phyloP scores from a whole-genome alignment of 2,329 filamentous ascomycete genomes.

The Phyllosticta ampelicida region DNA sequence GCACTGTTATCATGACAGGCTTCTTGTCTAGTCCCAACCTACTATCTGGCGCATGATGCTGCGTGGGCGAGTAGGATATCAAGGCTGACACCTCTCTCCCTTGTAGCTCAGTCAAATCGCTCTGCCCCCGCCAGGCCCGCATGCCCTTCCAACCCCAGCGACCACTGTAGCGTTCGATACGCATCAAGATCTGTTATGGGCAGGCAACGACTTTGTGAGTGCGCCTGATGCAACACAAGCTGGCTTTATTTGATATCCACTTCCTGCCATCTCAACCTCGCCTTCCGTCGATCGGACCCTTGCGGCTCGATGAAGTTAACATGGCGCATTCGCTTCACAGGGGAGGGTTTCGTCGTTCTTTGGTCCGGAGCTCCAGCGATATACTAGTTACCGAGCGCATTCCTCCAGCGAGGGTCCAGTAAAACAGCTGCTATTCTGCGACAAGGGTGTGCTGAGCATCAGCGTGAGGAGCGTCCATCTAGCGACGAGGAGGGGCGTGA shows the following conservation, averaged over 20 bases:
- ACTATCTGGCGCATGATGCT: not conserved
- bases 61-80: not conserved
- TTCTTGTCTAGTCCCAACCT: not conserved
- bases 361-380: conserved; percentile 71
- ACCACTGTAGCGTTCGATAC: conserved; percentile 83
- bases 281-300: not conserved
- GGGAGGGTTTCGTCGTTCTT: conserved; percentile 85
- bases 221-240: not conserved
- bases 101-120: conserved; percentile 66
- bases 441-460: conserved; percentile 80
- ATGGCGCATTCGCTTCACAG: conserved; percentile 35
- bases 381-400: conserved; percentile 84
- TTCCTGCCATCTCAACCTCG: not conserved
- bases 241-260: not conserved
- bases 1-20: not conserved
- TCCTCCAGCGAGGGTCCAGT: conserved; percentile 62
- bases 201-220: conserved; percentile 78
- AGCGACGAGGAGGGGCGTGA: conserved; percentile 67
- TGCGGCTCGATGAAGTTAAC: not conserved
- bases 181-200: conserved; percentile 82
- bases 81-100: conserved; percentile 2
- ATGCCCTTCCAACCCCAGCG: conserved; percentile 58
- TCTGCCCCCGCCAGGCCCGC: conserved; percentile 65
- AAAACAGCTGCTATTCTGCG: conserved; percentile 81
- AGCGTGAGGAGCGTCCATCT: conserved; percentile 79